Base-by-base conservation (phyloP, 1,284 basidiomycete species). In the Naganishia liquefaciens region DNA sequence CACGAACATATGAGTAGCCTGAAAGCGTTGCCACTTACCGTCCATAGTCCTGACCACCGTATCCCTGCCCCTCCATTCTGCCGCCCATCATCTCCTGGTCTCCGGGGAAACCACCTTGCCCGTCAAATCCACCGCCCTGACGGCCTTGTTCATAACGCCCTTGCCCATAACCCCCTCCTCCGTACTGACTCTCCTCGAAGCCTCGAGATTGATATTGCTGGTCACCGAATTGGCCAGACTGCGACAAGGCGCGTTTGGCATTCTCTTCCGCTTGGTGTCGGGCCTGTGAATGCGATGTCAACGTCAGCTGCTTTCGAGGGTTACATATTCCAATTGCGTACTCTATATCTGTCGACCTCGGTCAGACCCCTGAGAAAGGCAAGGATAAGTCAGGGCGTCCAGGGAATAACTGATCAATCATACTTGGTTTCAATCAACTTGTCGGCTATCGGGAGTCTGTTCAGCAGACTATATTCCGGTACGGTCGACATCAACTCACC, bases 341-440 rank as follows among this genome's bases (percentile, higher is more conserved):
- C 60, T 27, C 46, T 33, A 33, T 52, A 27, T 51, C 37, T 40
- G 40, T 55, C 58, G 53, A 62, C 53, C 13, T 46, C 44, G 30
- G 62, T 47, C 25, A 64, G 44, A 27, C 47, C 47, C 51, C 55
- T 60, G 33, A 21, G 19, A 28, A 15, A 17, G 15, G 25, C 49
- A 44, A 43, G 21, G 4, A 5, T 30, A 3, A n/a, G n/a, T 21
- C 27, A 27, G 51, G 30, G 5, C 33, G 3, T 33, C 33, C 15
- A 46, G 4, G 13, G 23, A 11, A 40, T 5, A 3, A 30, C 2
- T 37, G 3, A 21, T 9, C 30, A 13, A 42, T 37, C 53, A 1
- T 43, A 62, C 61, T 64, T 64, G 27, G 62, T 67, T 44, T 67
- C 71, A 60, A 73, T 65, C 37, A 74, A 69, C 67, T 73, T 73